Conservation (phyloP, 2,329 filamentous ascomycete species). For the Xylariaceae sp. region DNA sequence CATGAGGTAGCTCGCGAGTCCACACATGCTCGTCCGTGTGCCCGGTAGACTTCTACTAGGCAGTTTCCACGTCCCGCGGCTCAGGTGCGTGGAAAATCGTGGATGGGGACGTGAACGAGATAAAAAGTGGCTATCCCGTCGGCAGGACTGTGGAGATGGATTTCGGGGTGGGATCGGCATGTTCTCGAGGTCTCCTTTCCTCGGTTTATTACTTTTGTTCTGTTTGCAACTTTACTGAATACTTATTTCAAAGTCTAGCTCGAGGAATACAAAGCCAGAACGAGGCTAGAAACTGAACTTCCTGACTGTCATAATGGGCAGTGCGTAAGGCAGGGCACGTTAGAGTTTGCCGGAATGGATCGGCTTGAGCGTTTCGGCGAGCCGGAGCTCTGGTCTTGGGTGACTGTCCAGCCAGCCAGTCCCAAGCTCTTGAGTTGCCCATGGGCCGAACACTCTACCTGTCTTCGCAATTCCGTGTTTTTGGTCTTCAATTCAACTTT, state of each 20-base stretch:
- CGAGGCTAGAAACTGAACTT: too few relatives aligned
- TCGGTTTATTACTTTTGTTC: too few relatives aligned
- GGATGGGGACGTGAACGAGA: too few relatives aligned
- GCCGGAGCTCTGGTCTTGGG: conserved; percentile 12
- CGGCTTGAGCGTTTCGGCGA: conserved; percentile 11
- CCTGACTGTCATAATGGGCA: background rate
- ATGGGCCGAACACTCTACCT: background rate
- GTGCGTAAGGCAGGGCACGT: background rate
- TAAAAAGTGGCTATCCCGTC: too few relatives aligned
- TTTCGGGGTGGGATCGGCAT: too few relatives aligned
- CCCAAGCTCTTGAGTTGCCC: too few relatives aligned
- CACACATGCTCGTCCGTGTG: background rate
- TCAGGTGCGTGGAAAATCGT: too few relatives aligned
- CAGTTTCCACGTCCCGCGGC: conserved; percentile 13
- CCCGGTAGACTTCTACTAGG: background rate
- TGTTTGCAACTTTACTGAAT: too few relatives aligned
- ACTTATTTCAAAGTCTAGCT: background rate
- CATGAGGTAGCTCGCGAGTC: background rate
- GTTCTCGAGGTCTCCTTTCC: too few relatives aligned
- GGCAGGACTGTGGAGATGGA: too few relatives aligned
- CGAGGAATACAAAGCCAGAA: background rate
- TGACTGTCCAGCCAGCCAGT: background rate
- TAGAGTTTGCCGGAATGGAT: conserved; percentile 14
- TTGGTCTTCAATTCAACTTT: background rate
- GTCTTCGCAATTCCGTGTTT: background rate